Evolutionary conservation across 2,329 filamentous ascomycete genomes (phyloP), one percentile per base, ranked within the genome.

Genomic region (Coniella lustricola): DNA sequence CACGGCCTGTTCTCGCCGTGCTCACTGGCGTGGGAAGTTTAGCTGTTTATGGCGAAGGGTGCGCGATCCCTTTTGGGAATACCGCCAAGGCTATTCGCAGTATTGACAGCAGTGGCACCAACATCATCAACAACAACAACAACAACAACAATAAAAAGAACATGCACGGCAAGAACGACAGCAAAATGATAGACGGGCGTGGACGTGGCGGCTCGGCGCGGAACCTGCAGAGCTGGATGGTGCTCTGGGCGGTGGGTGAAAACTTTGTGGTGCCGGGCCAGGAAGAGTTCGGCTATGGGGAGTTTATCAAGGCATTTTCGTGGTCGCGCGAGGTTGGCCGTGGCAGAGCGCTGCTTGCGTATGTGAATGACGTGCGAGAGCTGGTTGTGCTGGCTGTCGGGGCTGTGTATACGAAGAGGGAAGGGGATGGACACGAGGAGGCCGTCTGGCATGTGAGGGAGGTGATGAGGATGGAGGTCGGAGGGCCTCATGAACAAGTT

Each of bases 241-340:
- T 75, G 1, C 66, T 79, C 1, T 82, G 77, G 77, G 75, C 74
- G 0, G 61, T 81, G 3, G 78, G 78, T 7, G 75, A 72, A 35
- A 69, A 69, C 3, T 51, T 79, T 22, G 67, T 75, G 7, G 59
- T 80, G 7, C 76, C 76, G 0, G 67, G 70, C 22, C 61, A 64
- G 29, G 64, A 57, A 53, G 61, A 69, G 54, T 55, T 67, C 60
- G 64, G 67, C 37, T 55, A 68, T 60, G 64, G 67, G 45, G 74
- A 76, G 55, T 67, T 67, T 43, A 68, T 81, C 37, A 66, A 67
- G 5, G 67, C 74, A 0, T 77, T 81, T 47, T 67, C 75, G 0
- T 82, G 78, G 78, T 71, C 74, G 1, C 65, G 60, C 43, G 66
- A 71, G 54, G 56, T 73, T 2, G 64, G 60, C 0, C 60, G 62